Evolutionary conservation across 768 basidiomycete species (phyloP).

Genomic region (Podaxis rugospora): DNA sequence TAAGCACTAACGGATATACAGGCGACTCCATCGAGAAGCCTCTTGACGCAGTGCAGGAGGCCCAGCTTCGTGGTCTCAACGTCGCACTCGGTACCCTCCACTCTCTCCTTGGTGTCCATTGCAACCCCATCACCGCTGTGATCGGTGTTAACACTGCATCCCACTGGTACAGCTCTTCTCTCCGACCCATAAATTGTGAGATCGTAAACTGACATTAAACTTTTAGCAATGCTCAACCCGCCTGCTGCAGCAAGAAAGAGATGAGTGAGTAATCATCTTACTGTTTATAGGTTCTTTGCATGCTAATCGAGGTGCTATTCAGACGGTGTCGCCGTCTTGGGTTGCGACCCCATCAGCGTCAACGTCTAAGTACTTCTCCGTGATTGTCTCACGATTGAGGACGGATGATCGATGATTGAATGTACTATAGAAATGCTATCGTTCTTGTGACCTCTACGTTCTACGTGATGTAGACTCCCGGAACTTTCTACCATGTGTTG

Average conservation of each 20-base stretch:
- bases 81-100: background rate
- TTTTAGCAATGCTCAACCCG: conserved; percentile 13
- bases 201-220: background rate
- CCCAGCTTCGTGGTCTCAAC: background rate
- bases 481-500: no score
- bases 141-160: conserved; percentile 15
- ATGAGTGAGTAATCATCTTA: conserved; percentile 16
- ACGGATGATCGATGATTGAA: background rate
- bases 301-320: background rate
- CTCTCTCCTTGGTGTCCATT: conserved; percentile 14
- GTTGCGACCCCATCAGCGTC: conserved; percentile 19
- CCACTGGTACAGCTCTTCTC: conserved; percentile 10
- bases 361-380: conserved; percentile 5
- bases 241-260: conserved; percentile 20
- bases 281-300: background rate
- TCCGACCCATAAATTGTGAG: background rate
- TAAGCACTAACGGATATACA: background rate
- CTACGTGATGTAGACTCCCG: no score
- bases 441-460: no score
- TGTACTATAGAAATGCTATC: no score
- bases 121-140: conserved; percentile 17
- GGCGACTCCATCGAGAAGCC: background rate
- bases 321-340: conserved; percentile 16
- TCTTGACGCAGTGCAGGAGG: no score
- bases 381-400: background rate